These are phyloP conservation scores for Carallia brachiata DNA, from an alignment of 345 rosid genomes.

Conservation along the genomic window DNA sequence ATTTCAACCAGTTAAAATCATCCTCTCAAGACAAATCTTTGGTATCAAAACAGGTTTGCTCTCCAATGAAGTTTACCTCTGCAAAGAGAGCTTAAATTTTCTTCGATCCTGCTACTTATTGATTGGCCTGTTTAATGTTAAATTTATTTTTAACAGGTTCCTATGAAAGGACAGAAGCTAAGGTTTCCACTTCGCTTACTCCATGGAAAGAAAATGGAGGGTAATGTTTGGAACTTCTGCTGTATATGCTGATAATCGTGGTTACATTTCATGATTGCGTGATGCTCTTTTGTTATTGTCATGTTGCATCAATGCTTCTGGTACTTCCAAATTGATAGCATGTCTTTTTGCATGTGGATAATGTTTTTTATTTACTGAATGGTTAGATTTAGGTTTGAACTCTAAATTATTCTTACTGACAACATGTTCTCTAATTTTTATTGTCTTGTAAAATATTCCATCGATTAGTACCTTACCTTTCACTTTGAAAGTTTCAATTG, in stretches of 20 bases:
- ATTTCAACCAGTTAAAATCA: constrained; percentile 41
- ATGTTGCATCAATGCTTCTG: constrained; percentile 2
- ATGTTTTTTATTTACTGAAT: background rate
- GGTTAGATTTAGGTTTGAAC: background rate
- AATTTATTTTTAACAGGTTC: constrained; percentile 33
- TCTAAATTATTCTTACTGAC: background rate
- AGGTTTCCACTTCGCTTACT: constrained; percentile 34
- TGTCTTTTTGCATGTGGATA: constrained; percentile 12
- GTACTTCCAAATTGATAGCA: background rate
- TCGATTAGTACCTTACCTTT: background rate
- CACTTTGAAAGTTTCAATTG: background rate
- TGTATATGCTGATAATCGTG: constrained; percentile 16
- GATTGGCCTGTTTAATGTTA: background rate
- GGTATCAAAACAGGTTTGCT: constrained; percentile 52
- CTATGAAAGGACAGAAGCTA: constrained; percentile 38
- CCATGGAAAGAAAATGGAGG: constrained; percentile 55
- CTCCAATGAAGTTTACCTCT: background rate
- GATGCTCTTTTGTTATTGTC: background rate
- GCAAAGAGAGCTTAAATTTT: constrained; percentile 8
- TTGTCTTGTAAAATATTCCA: background rate
- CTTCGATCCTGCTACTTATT: background rate
- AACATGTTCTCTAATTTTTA: background rate
- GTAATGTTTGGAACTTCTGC: constrained; percentile 39
- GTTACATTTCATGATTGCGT: background rate
- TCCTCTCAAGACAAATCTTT: constrained; percentile 43